phyloP scores from a whole-genome alignment of 139 green algal species.

The Ettlia oleoabundans region DNA sequence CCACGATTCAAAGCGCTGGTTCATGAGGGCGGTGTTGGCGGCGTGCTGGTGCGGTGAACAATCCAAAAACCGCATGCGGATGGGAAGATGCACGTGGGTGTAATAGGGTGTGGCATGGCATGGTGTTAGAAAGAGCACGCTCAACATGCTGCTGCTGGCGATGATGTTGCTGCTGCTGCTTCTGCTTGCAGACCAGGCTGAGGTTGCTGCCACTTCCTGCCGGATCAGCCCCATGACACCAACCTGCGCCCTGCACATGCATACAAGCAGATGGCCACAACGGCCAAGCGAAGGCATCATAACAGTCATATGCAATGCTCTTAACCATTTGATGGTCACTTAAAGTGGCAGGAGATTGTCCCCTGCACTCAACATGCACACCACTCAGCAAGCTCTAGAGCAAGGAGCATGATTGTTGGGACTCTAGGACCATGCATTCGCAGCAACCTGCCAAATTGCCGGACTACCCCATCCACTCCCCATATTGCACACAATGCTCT shows the following conservation, averaged over 20 bases:
- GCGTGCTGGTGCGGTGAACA: constrained; percentile 52
- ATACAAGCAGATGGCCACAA: neutral
- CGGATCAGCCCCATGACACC: constrained; percentile 28
- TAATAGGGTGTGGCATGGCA: constrained; percentile 64
- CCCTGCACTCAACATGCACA: no score
- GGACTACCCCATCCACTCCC: no score
- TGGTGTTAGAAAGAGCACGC: constrained; percentile 63
- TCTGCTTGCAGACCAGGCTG: neutral
- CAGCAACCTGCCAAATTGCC: neutral
- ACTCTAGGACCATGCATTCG: no score
- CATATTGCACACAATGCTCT: no score
- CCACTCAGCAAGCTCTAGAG: no score
- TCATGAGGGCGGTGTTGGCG: neutral
- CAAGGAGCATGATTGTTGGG: no score
- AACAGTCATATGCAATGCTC: no score
- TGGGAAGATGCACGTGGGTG: constrained; percentile 48
- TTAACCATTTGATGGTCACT: no score
- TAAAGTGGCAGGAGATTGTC: no score
- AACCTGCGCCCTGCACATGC: constrained; percentile 38
- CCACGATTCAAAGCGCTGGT: neutral
- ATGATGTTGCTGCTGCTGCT: no score
- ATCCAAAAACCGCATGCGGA: constrained; percentile 64
- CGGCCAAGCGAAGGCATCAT: no score
- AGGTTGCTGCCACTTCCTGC: neutral
- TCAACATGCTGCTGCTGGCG: no score